These are phyloP conservation scores for Prinsepia uniflora DNA, from an alignment of 306 rosid genomes.

Conservation along the genomic window DNA sequence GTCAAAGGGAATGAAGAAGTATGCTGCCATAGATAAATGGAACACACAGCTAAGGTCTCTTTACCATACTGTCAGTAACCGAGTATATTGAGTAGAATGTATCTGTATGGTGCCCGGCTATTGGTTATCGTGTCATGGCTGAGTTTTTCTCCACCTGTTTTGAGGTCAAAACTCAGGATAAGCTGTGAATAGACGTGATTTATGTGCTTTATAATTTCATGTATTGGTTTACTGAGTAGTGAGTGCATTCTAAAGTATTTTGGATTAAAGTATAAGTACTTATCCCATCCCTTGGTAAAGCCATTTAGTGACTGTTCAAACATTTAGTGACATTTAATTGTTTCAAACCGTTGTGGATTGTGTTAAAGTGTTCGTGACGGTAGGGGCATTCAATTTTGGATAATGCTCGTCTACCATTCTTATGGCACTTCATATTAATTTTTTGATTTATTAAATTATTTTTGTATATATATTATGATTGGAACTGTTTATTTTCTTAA, in stretches of 20 bases:
- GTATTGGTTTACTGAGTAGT: background rate
- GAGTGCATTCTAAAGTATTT: background rate
- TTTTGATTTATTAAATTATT: too few relatives aligned
- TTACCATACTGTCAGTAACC: constrained; percentile 66
- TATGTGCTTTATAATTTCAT: background rate
- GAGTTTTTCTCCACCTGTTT: constrained; percentile 4
- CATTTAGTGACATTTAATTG: background rate
- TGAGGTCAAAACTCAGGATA: constrained; percentile 6
- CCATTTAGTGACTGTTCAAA: background rate
- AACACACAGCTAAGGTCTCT: constrained; percentile 85
- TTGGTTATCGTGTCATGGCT: background rate
- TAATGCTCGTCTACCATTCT: too few relatives aligned
- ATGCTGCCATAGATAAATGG: constrained; percentile 90
- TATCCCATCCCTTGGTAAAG: background rate
- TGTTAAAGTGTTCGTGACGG: too few relatives aligned
- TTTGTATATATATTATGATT: too few relatives aligned
- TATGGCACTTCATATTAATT: too few relatives aligned
- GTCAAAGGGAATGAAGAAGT: constrained; percentile 95
- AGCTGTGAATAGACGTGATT: constrained; percentile 10
- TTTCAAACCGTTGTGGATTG: background rate
- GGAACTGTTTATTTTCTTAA: too few relatives aligned
- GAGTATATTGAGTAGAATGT: constrained; percentile 43
- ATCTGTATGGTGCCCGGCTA: background rate
- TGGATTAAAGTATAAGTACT: background rate
- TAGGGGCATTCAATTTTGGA: too few relatives aligned